Evolutionary conservation across 306 rosid genomes (phyloP).

Genomic region (Cicer pinnatifidum): DNA sequence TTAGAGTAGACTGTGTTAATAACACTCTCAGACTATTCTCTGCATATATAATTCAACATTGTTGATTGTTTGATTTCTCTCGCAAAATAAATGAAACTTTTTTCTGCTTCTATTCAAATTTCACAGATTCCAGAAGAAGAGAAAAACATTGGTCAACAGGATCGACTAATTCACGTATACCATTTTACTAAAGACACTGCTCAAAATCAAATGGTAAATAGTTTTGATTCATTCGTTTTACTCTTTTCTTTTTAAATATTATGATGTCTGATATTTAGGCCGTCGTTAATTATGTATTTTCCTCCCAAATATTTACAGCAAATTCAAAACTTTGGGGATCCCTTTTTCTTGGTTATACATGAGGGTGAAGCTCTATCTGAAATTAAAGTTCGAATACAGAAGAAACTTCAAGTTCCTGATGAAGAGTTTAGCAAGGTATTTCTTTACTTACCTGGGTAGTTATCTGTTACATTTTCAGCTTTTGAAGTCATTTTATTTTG

Average conservation of each 20-base stretch:
- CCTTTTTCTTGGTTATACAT: slow-evolving; percentile 81
- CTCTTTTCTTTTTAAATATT: not conserved
- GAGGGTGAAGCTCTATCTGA: slow-evolving; percentile 84
- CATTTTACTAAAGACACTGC: slow-evolving; percentile 84
- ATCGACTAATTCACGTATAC: slow-evolving; percentile 76
- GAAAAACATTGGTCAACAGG: slow-evolving; percentile 72
- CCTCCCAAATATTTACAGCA: slow-evolving; percentile 54
- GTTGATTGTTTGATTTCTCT: slow-evolving; percentile 1
- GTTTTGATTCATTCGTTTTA: slow-evolving; percentile 29
- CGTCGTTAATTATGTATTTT: slow-evolving; percentile 21
- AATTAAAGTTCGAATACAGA: slow-evolving; percentile 70
- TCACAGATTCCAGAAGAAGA: slow-evolving; percentile 81
- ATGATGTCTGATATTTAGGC: not conserved
- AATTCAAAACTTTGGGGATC: slow-evolving; percentile 89
- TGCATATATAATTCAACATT: not conserved
- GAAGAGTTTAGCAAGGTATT: slow-evolving; percentile 83
- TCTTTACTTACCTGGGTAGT: slow-evolving; percentile 10
- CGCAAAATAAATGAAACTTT: not conserved
- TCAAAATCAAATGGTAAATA: slow-evolving; percentile 73
- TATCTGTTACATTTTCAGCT: not conserved
- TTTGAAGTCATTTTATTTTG: slow-evolving; percentile 37
- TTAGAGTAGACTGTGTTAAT: slow-evolving; percentile 19
- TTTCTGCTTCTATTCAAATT: slow-evolving; percentile 13
- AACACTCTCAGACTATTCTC: not conserved
- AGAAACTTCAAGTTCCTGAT: slow-evolving; percentile 74